These are phyloP conservation scores for Thinopyrum elongatum DNA, from an alignment of 176 grass and related monocot species.

Conservation along the genomic window DNA sequence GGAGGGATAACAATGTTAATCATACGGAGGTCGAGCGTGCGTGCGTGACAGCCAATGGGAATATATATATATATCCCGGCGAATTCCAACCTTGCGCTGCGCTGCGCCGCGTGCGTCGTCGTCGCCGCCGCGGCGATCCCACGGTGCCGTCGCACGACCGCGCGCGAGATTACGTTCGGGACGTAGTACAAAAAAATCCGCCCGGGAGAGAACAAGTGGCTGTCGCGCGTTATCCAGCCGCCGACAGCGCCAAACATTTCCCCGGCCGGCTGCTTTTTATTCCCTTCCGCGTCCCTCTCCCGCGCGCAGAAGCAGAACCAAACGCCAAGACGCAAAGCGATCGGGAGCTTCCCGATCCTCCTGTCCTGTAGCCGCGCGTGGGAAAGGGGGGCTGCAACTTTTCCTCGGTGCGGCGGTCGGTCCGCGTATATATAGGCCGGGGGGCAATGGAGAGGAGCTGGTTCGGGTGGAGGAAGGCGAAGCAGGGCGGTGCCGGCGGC, in stretches of 20 bases:
- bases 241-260: slow-evolving; percentile 22
- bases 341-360: background rate
- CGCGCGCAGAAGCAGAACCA: background rate
- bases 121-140: background rate
- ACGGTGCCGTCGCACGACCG: background rate
- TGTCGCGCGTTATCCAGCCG: slow-evolving; percentile 10
- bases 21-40: background rate
- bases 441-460: slow-evolving; percentile 54
- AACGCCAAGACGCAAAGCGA: slow-evolving; percentile 35
- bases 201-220: slow-evolving; percentile 15
- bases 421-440: background rate
- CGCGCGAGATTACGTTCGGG: background rate
- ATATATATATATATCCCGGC: background rate
- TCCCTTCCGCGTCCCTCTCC: background rate
- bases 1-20: no score
- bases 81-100: background rate
- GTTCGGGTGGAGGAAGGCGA: slow-evolving; percentile 45
- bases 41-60: background rate
- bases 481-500: background rate
- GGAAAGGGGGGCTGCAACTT: slow-evolving; percentile 22
- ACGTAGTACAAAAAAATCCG: background rate
- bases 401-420: background rate
- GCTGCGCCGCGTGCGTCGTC: background rate
- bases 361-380: background rate
- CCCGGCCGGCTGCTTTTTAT: slow-evolving; percentile 26